These are phyloP conservation scores for Acacia crassicarpa DNA, from an alignment of 306 rosid genomes.

Conservation along the genomic window DNA sequence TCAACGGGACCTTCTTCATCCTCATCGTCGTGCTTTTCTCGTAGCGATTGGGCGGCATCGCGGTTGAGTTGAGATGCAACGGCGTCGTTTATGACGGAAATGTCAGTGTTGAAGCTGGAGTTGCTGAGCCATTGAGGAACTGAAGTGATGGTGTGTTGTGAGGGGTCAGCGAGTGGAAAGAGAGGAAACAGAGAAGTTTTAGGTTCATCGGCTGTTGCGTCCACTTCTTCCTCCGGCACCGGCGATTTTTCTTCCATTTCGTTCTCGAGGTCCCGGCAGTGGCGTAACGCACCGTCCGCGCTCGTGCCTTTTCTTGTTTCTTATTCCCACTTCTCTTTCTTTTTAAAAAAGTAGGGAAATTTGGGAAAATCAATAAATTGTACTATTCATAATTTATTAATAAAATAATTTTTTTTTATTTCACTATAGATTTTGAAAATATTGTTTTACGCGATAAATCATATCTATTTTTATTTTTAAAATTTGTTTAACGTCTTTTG, in stretches of 20 bases:
- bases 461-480: too few relatives aligned
- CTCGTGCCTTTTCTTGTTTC: too few relatives aligned
- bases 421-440: too few relatives aligned
- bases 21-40: slow-evolving; percentile 34
- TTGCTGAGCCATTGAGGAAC: slow-evolving; percentile 72
- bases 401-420: too few relatives aligned
- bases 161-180: slow-evolving; percentile 32
- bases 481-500: too few relatives aligned
- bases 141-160: slow-evolving; percentile 30
- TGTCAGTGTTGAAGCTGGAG: slow-evolving; percentile 80
- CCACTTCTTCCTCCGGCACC: slow-evolving; percentile 3
- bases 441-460: too few relatives aligned
- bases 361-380: too few relatives aligned
- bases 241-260: slow-evolving; percentile 50
- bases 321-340: too few relatives aligned
- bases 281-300: too few relatives aligned
- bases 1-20: neutral
- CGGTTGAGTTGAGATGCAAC: slow-evolving; percentile 22
- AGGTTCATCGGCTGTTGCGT: slow-evolving; percentile 15
- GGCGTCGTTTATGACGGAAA: slow-evolving; percentile 49
- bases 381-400: too few relatives aligned
- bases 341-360: too few relatives aligned
- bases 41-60: slow-evolving; percentile 21
- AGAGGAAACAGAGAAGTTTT: slow-evolving; percentile 62
- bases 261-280: neutral